Conservation (phyloP, 1,139 yeast species). For the Blastobotrys petasosporus region DNA sequence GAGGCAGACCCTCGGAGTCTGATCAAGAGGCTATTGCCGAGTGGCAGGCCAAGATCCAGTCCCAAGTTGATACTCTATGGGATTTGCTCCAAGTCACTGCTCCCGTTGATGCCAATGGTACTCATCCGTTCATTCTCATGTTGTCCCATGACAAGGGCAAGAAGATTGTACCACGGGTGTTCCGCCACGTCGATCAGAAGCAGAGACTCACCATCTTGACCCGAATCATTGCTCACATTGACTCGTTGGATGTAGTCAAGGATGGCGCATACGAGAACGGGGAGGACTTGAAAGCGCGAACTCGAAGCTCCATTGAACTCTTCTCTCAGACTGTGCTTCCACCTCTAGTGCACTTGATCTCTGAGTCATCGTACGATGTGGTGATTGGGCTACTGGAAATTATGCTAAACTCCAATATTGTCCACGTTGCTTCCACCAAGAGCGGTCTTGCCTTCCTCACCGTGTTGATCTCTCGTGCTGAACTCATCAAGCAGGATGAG, state of each 20-base stretch:
- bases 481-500: slow-evolving; percentile 78
- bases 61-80: slow-evolving; percentile 50
- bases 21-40: slow-evolving; percentile 34
- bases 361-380: slow-evolving; percentile 76
- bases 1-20: slow-evolving; percentile 41
- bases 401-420: slow-evolving; percentile 58
- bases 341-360: slow-evolving; percentile 75
- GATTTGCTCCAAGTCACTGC: slow-evolving; percentile 65
- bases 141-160: slow-evolving; percentile 82
- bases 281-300: slow-evolving; percentile 38
- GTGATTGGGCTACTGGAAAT: slow-evolving; percentile 76
- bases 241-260: slow-evolving; percentile 70
- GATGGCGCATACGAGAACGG: slow-evolving; percentile 73
- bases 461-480: slow-evolving; percentile 85
- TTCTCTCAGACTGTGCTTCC: slow-evolving; percentile 82
- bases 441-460: slow-evolving; percentile 84
- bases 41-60: slow-evolving; percentile 32
- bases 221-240: slow-evolving; percentile 74
- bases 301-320: slow-evolving; percentile 63
- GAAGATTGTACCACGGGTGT: slow-evolving; percentile 81
- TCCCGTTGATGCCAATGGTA: slow-evolving; percentile 40
- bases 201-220: slow-evolving; percentile 76
- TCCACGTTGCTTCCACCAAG: slow-evolving; percentile 68
- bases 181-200: slow-evolving; percentile 72
- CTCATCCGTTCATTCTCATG: slow-evolving; percentile 79